Percentiles rank a stretch among this genome's conserved stretches.
Conservation (phyloP, 2,329 filamentous ascomycete species). For the Didymella exigua region DNA sequence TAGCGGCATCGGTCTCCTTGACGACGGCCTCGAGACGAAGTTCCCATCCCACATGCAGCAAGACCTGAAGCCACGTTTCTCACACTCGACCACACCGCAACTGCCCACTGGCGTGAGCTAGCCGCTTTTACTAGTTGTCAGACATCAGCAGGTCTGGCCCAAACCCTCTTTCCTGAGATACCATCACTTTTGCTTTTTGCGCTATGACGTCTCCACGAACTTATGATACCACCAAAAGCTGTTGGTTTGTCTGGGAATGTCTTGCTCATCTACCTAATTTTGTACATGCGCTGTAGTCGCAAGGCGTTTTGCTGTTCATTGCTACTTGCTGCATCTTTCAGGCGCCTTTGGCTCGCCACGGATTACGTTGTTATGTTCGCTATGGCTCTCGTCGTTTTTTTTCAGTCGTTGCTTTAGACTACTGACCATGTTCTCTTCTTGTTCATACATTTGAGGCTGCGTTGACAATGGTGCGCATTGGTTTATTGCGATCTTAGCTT, state of each 20-base stretch:
- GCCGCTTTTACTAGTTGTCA: not conserved
- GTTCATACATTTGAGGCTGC: slow-evolving; percentile 10
- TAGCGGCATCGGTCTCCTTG: slow-evolving; percentile 43
- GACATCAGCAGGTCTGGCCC: not conserved
- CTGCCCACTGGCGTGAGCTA: slow-evolving; percentile 28
- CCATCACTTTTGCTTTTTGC: slow-evolving; percentile 20
- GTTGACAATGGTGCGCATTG: slow-evolving; percentile 1
- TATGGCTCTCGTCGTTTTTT: slow-evolving; percentile 4
- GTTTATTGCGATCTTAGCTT: not conserved
- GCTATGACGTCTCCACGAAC: slow-evolving; percentile 36
- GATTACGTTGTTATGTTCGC: slow-evolving; percentile 7
- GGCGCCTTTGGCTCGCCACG: slow-evolving; percentile 6
- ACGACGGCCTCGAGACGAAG: slow-evolving; percentile 45
- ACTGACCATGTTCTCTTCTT: slow-evolving; percentile 10
- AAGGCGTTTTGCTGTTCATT: slow-evolving; percentile 4
- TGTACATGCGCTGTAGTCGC: slow-evolving; percentile 25
- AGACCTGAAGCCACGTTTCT: slow-evolving; percentile 29
- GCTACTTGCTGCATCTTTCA: slow-evolving; percentile 7
- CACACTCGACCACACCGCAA: slow-evolving; percentile 30
- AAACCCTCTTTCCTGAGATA: slow-evolving; percentile 9
- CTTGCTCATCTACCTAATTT: slow-evolving; percentile 34
- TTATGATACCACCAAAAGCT: slow-evolving; percentile 39
- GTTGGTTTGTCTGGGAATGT: slow-evolving; percentile 33
- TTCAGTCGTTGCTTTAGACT: not conserved
- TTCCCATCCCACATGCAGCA: slow-evolving; percentile 35